Conservation (phyloP, 2,329 filamentous ascomycete species). For the Bertia moriformis region DNA sequence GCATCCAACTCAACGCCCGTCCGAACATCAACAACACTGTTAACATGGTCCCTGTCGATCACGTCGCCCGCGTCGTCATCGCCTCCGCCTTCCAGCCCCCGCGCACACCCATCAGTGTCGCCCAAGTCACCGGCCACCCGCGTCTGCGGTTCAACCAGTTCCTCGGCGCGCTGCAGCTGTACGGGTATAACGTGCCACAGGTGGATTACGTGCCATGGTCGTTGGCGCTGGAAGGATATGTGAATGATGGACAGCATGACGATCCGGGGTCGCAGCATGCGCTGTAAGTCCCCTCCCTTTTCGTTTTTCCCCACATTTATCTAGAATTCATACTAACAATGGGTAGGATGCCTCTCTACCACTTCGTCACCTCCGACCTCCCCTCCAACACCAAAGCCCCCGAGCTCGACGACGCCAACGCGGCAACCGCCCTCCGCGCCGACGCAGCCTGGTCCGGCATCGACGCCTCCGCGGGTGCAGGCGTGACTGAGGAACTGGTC, state of each 20-base stretch:
- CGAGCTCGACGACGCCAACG: slow-evolving; percentile 61
- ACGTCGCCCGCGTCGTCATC: slow-evolving; percentile 69
- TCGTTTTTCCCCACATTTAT: slow-evolving; percentile 1
- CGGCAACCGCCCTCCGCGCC: slow-evolving; percentile 44
- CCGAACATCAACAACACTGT: slow-evolving; percentile 75
- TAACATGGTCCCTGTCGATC: slow-evolving; percentile 76
- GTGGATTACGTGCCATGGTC: slow-evolving; percentile 59
- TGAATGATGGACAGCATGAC: slow-evolving; percentile 35
- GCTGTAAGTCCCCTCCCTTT: slow-evolving; percentile 26
- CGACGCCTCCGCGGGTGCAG: slow-evolving; percentile 37
- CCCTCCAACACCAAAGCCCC: slow-evolving; percentile 56
- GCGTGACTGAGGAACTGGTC: slow-evolving; percentile 44
- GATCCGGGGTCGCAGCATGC: slow-evolving; percentile 52
- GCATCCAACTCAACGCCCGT: slow-evolving; percentile 59
- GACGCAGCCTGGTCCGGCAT: slow-evolving; percentile 41
- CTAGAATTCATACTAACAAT: not conserved
- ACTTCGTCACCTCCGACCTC: slow-evolving; percentile 59
- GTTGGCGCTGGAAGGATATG: slow-evolving; percentile 50
- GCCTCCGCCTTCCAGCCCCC: slow-evolving; percentile 54
- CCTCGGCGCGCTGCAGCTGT: slow-evolving; percentile 53
- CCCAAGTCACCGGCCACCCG: slow-evolving; percentile 69
- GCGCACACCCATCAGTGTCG: slow-evolving; percentile 32
- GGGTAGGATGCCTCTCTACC: slow-evolving; percentile 49
- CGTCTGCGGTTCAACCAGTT: slow-evolving; percentile 66
- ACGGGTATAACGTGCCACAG: slow-evolving; percentile 57